These are phyloP conservation scores for Friedmanniomyces simplex DNA, from an alignment of 495 filamentous ascomycete genomes.

Conservation along the genomic window DNA sequence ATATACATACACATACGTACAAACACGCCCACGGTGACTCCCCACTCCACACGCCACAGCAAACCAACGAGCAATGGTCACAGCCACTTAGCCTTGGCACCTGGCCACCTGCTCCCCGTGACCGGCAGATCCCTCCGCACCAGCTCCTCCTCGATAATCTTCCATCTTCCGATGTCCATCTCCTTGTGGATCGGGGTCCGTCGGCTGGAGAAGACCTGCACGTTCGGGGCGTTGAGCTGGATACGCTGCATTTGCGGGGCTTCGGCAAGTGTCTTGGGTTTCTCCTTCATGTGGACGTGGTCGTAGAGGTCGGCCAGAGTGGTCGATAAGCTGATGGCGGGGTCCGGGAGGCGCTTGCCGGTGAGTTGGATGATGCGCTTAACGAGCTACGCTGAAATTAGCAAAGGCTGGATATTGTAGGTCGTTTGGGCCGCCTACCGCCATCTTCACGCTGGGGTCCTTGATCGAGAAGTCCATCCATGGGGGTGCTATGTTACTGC, in stretches of 20 bases:
- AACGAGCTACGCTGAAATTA: conserved; percentile 42
- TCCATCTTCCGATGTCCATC: conserved; percentile 68
- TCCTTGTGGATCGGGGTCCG: conserved; percentile 61
- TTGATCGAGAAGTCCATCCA: conserved; percentile 48
- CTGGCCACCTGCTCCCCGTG: conserved; percentile 7
- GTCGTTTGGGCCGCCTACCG: neutral
- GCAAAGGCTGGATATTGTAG: neutral
- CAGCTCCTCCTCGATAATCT: conserved; percentile 68
- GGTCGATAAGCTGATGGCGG: conserved; percentile 41
- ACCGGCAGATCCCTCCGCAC: conserved; percentile 42
- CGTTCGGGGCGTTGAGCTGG: conserved; percentile 52
- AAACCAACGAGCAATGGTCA: neutral
- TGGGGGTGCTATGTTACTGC: neutral
- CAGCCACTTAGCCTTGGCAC: neutral
- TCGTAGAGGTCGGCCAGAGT: conserved; percentile 49
- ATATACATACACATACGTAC: neutral
- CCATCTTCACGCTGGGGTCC: conserved; percentile 57
- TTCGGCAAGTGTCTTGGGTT: conserved; percentile 45
- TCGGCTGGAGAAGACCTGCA: conserved; percentile 50
- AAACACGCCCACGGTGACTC: neutral
- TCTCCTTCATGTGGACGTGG: conserved; percentile 45
- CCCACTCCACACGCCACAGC: neutral
- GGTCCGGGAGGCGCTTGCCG: conserved; percentile 62
- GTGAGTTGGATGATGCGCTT: conserved; percentile 72
- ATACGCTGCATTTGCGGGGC: conserved; percentile 30